Evolutionary conservation across 2,329 filamentous ascomycete species (phyloP), one percentile per base, ranked within the genome.

Genomic region (Pseudomassariella vexata): DNA sequence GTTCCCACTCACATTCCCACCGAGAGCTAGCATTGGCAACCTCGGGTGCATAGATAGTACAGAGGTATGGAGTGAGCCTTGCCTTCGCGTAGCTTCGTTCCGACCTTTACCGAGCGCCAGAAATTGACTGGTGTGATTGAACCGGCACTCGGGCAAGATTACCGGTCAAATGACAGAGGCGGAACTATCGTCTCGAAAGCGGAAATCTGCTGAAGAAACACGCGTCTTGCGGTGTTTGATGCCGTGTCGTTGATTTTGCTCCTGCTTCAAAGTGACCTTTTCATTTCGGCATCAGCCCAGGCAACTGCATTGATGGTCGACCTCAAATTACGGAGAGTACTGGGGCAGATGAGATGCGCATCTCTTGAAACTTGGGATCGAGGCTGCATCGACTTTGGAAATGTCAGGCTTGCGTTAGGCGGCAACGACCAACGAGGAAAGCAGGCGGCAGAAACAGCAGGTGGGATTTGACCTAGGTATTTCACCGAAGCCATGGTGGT

Each of bases 1-100:
- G 30, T 33, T 33, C 30, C 30, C n/a, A n/a, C n/a, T n/a, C n/a
- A 33, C 30, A 21, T 32, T 26, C 28, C 30, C 23, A 33, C 30
- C 24, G 30, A 26, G 24, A 33, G 18, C n/a, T n/a, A n/a, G n/a
- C n/a, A n/a, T n/a, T n/a, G n/a, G n/a, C n/a, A n/a, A n/a, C n/a
- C n/a, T n/a, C n/a, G n/a, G n/a, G n/a, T n/a, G n/a, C n/a, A n/a
- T n/a, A n/a, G n/a, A n/a, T n/a, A 18, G 30, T 11, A 18, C 28
- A 26, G 30, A 33, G 30, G n/a, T 24, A 26, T 33, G 30, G 21
- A 23, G 18, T 15, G 9, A 25, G 18, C 15, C 9, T 14, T 26
- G 20, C 24, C 19, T 12, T 24, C 15, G 22, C 12, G 16, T 27
- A 19, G 30, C n/a, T 9, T 33, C 23, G 30, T 23, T 27, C 30